These are phyloP conservation scores for Immersiella caudata DNA, from an alignment of 495 filamentous ascomycete genomes.

Conservation along the genomic window DNA sequence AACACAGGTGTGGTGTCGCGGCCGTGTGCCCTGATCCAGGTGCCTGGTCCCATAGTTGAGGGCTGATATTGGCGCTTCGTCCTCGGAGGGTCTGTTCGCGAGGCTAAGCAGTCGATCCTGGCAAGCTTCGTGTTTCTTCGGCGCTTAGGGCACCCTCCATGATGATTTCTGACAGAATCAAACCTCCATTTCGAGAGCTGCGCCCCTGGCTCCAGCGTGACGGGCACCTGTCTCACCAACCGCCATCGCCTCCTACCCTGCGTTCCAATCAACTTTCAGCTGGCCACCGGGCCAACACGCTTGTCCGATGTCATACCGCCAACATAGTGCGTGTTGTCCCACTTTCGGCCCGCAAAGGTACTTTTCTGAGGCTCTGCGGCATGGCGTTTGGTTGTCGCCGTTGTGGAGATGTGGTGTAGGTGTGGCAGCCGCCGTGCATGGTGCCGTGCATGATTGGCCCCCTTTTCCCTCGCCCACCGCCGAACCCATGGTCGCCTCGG, in stretches of 20 bases:
- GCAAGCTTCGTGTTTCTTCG: slow-evolving; percentile 14
- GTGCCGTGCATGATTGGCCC: slow-evolving; percentile 9
- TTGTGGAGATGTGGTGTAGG: slow-evolving; percentile 3
- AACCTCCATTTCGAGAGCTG: neutral
- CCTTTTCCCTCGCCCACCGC: neutral
- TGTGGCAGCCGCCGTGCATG: slow-evolving; percentile 16
- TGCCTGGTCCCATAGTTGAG: slow-evolving; percentile 3
- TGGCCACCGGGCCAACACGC: neutral
- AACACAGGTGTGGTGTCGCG: neutral
- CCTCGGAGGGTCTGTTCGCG: slow-evolving; percentile 17
- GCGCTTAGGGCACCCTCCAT: slow-evolving; percentile 22
- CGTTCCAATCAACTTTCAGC: neutral
- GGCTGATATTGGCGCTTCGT: slow-evolving; percentile 19
- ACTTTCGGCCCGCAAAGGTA: neutral
- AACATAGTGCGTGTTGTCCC: slow-evolving; percentile 1
- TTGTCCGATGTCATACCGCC: slow-evolving; percentile 3
- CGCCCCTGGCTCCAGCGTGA: neutral
- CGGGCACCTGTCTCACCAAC: neutral
- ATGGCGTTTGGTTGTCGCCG: neutral
- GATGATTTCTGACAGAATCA: slow-evolving; percentile 13
- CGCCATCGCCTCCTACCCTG: neutral
- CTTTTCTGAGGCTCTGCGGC: slow-evolving; percentile 6
- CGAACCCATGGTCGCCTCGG: neutral
- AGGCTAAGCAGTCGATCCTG: slow-evolving; percentile 27
- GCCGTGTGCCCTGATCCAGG: neutral